Evolutionary conservation across 192 early-diverging fungal genomes (phyloP).

Genomic region (Coemansia sp.): DNA sequence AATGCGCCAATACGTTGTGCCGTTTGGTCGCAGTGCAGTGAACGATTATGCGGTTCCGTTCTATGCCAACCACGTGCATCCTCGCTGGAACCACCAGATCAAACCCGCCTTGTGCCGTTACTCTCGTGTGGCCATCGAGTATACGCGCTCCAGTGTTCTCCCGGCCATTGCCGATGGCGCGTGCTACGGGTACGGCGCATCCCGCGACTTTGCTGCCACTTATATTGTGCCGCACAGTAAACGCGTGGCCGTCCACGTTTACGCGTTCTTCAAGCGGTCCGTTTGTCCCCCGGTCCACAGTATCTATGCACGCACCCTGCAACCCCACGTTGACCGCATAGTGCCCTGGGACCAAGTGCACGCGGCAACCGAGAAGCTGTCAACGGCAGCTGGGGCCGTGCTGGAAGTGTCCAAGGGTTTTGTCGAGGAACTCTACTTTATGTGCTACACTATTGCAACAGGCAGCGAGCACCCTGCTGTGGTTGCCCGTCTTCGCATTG

Average conservation of each 20-base stretch:
- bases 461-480: slow-evolving; percentile 45
- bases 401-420: slow-evolving; percentile 15
- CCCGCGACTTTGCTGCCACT: slow-evolving; percentile 23
- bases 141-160: slow-evolving; percentile 32
- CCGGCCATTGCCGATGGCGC: slow-evolving; percentile 40
- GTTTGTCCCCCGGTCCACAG: slow-evolving; percentile 29
- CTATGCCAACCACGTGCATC: slow-evolving; percentile 33
- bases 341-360: slow-evolving; percentile 52
- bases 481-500: slow-evolving; percentile 9
- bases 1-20: slow-evolving; percentile 27
- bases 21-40: slow-evolving; percentile 21
- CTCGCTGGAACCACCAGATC: slow-evolving; percentile 45
- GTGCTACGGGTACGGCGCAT: not conserved
- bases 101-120: slow-evolving; percentile 34
- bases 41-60: slow-evolving; percentile 39
- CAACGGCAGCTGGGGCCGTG: not conserved
- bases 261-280: slow-evolving; percentile 19
- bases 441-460: slow-evolving; percentile 48
- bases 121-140: slow-evolving; percentile 23
- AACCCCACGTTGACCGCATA: slow-evolving; percentile 43
- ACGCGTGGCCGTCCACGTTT: slow-evolving; percentile 16
- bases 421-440: slow-evolving; percentile 46
- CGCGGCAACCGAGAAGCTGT: not conserved
- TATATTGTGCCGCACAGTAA: slow-evolving; percentile 39
- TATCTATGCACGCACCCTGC: slow-evolving; percentile 27